Evolutionary conservation across 1,284 basidiomycete genomes (phyloP), one percentile per base, ranked within the genome.

Genomic region (Cryptococcus sp.): DNA sequence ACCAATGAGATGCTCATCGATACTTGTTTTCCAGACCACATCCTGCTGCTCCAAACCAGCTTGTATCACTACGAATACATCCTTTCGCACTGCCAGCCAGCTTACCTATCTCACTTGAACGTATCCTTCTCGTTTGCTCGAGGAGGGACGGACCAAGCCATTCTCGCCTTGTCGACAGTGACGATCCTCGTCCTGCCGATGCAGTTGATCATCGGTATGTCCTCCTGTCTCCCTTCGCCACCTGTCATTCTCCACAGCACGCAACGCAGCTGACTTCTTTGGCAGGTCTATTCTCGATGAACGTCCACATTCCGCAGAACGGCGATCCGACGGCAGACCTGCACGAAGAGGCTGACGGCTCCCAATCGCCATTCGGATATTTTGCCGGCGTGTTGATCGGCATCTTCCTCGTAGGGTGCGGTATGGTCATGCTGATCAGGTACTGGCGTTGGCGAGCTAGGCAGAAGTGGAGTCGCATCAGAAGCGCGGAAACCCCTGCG

Each of bases 11-110:
- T 35, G 5, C 6, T 42, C 47, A 22, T 39, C 58, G 8, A 25
- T 54, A n/a, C 48, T 10, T 11, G 8, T 45, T n/a, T 17, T 52
- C 17, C 62, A 92, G 92, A 98, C 79, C 94, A 98, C 76, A 93
- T 97, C 63, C 78, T 94, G 30, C 88, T 91, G 2, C 82, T 97
- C 63, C 89, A 94, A 68, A 88, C 90, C 66, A 86, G 91, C 3
- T 83, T 98, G 50, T 84, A 82, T n/a, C 89, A 95, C 74, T 91
- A 90, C 78, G 93, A 97, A 72, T 88, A 88, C 41, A 88, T 93
- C 77, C 82, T 98, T 23, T 87, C 88, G 58, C 88, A 95, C 67
- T 89, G 89, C 27, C 92, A 96, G 71, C 89, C 89, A 1, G 86
- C 86, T 0, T 96, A 95, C 75, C 80, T 95, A 15, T 85, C 87